Evolutionary conservation across 2,329 filamentous ascomycete genomes (phyloP).

Genomic region (Teratosphaeria viscida): DNA sequence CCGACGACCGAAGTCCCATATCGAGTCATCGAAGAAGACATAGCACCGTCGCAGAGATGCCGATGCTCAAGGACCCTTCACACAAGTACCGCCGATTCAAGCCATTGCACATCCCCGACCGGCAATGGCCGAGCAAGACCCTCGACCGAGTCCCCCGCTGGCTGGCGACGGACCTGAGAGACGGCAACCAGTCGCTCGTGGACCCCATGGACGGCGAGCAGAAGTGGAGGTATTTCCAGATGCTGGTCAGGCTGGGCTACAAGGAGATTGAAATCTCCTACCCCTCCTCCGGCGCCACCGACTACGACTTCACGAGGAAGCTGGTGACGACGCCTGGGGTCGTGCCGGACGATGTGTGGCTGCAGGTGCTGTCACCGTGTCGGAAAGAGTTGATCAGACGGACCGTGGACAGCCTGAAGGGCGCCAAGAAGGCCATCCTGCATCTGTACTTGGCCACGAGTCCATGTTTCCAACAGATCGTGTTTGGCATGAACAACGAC

Average conservation of each 20-base stretch:
- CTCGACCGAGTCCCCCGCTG: slow-evolving; percentile 80
- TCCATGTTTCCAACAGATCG: slow-evolving; percentile 84
- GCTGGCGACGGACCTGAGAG: slow-evolving; percentile 79
- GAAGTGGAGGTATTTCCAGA: slow-evolving; percentile 91
- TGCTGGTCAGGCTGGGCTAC: slow-evolving; percentile 85
- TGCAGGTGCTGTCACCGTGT: slow-evolving; percentile 88
- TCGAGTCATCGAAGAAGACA: not conserved
- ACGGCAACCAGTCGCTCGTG: slow-evolving; percentile 87
- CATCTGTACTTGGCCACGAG: slow-evolving; percentile 95
- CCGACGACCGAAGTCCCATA: too few species aligned
- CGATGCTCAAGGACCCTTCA: slow-evolving; percentile 59
- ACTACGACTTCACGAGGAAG: slow-evolving; percentile 87
- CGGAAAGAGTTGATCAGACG: slow-evolving; percentile 80
- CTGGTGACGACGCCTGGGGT: slow-evolving; percentile 75
- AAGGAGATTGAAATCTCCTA: slow-evolving; percentile 98
- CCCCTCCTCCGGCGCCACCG: slow-evolving; percentile 85
- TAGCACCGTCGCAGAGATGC: not conserved
- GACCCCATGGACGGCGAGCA: slow-evolving; percentile 95
- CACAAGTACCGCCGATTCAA: slow-evolving; percentile 66
- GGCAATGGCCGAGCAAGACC: slow-evolving; percentile 74
- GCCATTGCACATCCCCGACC: slow-evolving; percentile 55
- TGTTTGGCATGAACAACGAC: slow-evolving; percentile 79
- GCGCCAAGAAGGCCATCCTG: slow-evolving; percentile 85
- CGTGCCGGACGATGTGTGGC: slow-evolving; percentile 78
- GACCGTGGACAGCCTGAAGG: slow-evolving; percentile 79